Evolutionary conservation across 2,329 filamentous ascomycete genomes (phyloP).

Genomic region (Ambrosiella xylebori): DNA sequence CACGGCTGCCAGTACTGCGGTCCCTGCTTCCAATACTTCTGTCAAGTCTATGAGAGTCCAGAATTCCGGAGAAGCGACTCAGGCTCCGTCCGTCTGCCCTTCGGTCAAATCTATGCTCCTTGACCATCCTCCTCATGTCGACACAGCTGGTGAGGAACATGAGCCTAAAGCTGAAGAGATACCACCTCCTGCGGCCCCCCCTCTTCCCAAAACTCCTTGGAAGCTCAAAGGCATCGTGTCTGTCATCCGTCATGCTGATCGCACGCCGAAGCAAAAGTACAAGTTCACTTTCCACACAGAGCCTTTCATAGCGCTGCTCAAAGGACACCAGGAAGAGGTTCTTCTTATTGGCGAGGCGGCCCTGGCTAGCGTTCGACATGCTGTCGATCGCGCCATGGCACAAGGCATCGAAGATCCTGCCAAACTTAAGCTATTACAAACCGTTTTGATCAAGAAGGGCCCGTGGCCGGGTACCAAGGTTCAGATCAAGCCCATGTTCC

Average conservation of each 20-base stretch:
- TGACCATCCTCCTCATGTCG: constrained; percentile 14
- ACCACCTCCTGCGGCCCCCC: constrained; percentile 29
- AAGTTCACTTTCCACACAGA: constrained; percentile 98
- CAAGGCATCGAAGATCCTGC: constrained; percentile 67
- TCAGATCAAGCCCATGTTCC: constrained; percentile 98
- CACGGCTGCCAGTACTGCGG: neutral
- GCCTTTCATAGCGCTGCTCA: constrained; percentile 85
- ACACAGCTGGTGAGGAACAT: constrained; percentile 13
- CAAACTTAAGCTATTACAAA: constrained; percentile 73
- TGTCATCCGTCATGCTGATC: constrained; percentile 88
- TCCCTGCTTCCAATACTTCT: constrained; percentile 7
- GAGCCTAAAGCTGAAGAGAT: constrained; percentile 1
- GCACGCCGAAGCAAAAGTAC: constrained; percentile 97
- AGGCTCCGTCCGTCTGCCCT: constrained; percentile 25
- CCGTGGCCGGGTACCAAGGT: constrained; percentile 93
- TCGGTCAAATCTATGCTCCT: constrained; percentile 21
- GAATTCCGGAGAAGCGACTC: constrained; percentile 1
- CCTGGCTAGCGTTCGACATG: constrained; percentile 71
- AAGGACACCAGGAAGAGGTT: constrained; percentile 91
- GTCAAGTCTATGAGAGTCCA: constrained; percentile 6
- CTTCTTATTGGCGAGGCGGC: constrained; percentile 83
- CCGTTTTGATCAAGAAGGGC: constrained; percentile 81
- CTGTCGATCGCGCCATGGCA: constrained; percentile 63
- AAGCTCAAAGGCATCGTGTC: constrained; percentile 96
- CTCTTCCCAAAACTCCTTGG: constrained; percentile 83